A percentile compares a stretch with the other conserved stretches of the same genome.
Evolutionary conservation across 1,139 yeast species (phyloP).

Genomic region (Blastobotrys buckinghamii): DNA sequence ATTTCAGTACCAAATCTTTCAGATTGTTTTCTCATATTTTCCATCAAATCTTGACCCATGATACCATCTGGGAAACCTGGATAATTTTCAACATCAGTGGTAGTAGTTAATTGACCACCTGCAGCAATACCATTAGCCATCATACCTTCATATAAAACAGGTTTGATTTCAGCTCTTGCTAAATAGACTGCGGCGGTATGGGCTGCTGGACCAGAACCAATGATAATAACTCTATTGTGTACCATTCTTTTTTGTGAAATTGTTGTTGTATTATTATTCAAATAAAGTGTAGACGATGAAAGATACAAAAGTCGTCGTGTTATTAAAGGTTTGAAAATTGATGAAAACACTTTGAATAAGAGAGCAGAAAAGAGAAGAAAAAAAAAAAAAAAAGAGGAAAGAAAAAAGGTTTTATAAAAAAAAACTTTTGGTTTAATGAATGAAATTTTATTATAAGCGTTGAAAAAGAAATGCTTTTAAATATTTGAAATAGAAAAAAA

Average conservation of each 20-base stretch:
- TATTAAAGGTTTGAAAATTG: background rate
- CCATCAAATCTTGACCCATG: conserved; percentile 84
- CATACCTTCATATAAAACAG: conserved; percentile 91
- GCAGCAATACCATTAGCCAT: conserved; percentile 97
- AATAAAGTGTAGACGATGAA: background rate
- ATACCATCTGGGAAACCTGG: conserved; percentile 98
- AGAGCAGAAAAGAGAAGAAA: background rate
- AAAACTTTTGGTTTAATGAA: background rate
- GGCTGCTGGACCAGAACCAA: conserved; percentile 99
- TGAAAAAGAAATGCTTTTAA: background rate
- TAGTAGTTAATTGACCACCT: conserved; percentile 97
- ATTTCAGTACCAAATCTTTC: conserved; percentile 85
- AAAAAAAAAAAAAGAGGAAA: background rate
- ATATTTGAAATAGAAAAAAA: background rate
- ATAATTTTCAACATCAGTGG: conserved; percentile 91
- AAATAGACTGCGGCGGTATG: conserved; percentile 98
- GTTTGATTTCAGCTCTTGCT: conserved; percentile 93
- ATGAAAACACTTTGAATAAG: background rate
- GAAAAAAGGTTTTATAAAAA: background rate
- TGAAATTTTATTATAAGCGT: too few relatives aligned
- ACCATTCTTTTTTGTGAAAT: conserved; percentile 23
- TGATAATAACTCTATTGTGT: conserved; percentile 84
- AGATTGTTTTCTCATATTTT: conserved; percentile 85
- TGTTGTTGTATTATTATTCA: background rate
- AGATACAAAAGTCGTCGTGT: background rate